A percentile compares a stretch with the other conserved stretches of the same genome.
These are phyloP conservation scores for Aspergillus fumigatus DNA, from an alignment of 2,329 filamentous ascomycete genomes.

Conservation along the genomic window DNA sequence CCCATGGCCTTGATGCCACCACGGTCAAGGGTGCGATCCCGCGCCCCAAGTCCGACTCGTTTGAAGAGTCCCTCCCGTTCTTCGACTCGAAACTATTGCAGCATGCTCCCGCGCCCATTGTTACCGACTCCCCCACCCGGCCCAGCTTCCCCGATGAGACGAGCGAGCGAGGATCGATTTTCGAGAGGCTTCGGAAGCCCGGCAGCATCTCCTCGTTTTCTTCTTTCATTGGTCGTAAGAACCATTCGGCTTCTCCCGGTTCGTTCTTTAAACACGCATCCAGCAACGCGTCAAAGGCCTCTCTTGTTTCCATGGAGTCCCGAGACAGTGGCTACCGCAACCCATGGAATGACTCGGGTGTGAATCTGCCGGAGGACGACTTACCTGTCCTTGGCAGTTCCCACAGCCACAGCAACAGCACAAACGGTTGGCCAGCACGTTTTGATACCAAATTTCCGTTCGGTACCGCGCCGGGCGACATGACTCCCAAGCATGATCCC, in stretches of 20 bases:
- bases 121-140: constrained; percentile 84
- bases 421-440: constrained; percentile 46
- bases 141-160: constrained; percentile 76
- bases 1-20: constrained; percentile 80
- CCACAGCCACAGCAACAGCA: constrained; percentile 60
- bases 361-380: constrained; percentile 89
- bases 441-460: constrained; percentile 64
- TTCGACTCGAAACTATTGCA: constrained; percentile 97
- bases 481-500: constrained; percentile 76
- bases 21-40: constrained; percentile 92
- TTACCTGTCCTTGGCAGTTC: constrained; percentile 47
- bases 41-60: constrained; percentile 97
- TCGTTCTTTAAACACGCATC: constrained; percentile 91
- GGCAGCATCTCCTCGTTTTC: constrained; percentile 91
- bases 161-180: constrained; percentile 74
- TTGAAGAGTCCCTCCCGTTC: constrained; percentile 93
- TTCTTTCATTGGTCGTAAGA: constrained; percentile 96
- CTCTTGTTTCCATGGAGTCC: constrained; percentile 91
- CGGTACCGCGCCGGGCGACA: constrained; percentile 64
- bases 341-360: constrained; percentile 96
- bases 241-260: constrained; percentile 78
- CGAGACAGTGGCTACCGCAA: constrained; percentile 93
- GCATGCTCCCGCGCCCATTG: constrained; percentile 74
- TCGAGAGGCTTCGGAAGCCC: constrained; percentile 90
- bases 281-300: constrained; percentile 87